A percentile compares a stretch with the other conserved stretches of the same genome.
These are phyloP conservation scores for Hortiboletus campestris DNA, from an alignment of 768 basidiomycete species.

Conservation along the genomic window DNA sequence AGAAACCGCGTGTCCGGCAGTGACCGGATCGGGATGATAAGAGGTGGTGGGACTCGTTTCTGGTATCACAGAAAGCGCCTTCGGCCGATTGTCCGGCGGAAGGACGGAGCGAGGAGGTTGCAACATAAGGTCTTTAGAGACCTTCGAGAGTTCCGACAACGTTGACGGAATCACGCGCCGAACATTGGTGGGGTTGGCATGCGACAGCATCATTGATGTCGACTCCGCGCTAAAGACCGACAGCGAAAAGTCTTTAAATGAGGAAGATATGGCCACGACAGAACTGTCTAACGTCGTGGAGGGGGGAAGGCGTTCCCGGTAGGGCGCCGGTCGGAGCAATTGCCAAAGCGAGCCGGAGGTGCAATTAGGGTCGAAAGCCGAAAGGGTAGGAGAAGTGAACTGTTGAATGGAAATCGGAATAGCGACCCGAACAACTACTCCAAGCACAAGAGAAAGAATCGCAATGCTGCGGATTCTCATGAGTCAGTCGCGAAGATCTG, in stretches of 20 bases:
- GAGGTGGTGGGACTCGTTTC: slow-evolving; percentile 10
- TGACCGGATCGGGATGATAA: slow-evolving; percentile 11
- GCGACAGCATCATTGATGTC: slow-evolving; percentile 30
- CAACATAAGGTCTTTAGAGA: slow-evolving; percentile 38
- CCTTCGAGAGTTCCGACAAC: slow-evolving; percentile 27
- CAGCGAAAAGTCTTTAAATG: slow-evolving; percentile 49
- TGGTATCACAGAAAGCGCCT: slow-evolving; percentile 32
- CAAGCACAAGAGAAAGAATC: slow-evolving; percentile 64
- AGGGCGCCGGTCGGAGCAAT: slow-evolving; percentile 39
- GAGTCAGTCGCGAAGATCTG: slow-evolving; percentile 10
- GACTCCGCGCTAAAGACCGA: slow-evolving; percentile 50
- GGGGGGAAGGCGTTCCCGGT: slow-evolving; percentile 36
- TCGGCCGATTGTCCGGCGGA: slow-evolving; percentile 18
- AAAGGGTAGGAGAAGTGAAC: slow-evolving; percentile 14
- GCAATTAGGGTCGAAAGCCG: slow-evolving; percentile 23
- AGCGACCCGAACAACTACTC: slow-evolving; percentile 40
- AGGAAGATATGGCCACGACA: slow-evolving; percentile 35
- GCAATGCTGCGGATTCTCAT: slow-evolving; percentile 50
- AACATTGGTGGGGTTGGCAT: slow-evolving; percentile 25
- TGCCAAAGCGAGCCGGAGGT: slow-evolving; percentile 39
- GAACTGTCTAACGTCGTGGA: slow-evolving; percentile 29
- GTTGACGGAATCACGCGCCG: slow-evolving; percentile 20
- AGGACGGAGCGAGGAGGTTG: slow-evolving; percentile 31
- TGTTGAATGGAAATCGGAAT: slow-evolving; percentile 24
- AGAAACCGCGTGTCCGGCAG: slow-evolving; percentile 16